Conservation (phyloP, 2,329 filamentous ascomycete genomes). For the Alternaria rosae region DNA sequence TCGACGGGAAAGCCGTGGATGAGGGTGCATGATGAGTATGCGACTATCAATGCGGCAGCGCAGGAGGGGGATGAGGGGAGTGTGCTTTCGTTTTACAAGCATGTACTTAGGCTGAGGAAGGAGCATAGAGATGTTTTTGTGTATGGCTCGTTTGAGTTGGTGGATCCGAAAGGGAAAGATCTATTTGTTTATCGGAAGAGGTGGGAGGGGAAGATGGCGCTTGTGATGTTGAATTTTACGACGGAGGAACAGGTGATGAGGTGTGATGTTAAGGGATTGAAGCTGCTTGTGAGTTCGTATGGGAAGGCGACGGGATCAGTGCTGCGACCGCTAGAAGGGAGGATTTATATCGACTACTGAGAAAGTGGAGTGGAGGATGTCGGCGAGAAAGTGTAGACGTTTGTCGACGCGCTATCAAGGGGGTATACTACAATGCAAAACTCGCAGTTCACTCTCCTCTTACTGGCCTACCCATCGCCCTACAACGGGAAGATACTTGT, state of each 20-base stretch:
- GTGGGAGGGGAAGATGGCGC: slow-evolving; percentile 39
- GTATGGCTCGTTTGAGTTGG: slow-evolving; percentile 68
- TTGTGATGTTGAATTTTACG: slow-evolving; percentile 51
- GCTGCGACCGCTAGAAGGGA: slow-evolving; percentile 48
- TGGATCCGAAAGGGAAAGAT: slow-evolving; percentile 60
- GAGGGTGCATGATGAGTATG: slow-evolving; percentile 69
- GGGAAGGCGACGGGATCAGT: slow-evolving; percentile 24
- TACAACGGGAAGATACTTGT: slow-evolving; percentile 65
- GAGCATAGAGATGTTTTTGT: slow-evolving; percentile 68
- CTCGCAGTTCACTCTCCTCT: not conserved
- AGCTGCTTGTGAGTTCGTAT: slow-evolving; percentile 57
- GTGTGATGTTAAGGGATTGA: slow-evolving; percentile 24
- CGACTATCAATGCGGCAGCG: slow-evolving; percentile 64
- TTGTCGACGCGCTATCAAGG: slow-evolving; percentile 8
- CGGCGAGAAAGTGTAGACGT: not conserved
- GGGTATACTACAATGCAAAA: slow-evolving; percentile 35
- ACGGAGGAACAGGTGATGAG: slow-evolving; percentile 20
- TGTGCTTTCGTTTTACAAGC: slow-evolving; percentile 68
- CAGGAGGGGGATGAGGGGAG: slow-evolving; percentile 60
- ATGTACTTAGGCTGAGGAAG: slow-evolving; percentile 67
- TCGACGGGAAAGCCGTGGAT: slow-evolving; percentile 71
- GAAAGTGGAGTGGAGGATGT: not conserved
- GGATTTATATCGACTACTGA: slow-evolving; percentile 46
- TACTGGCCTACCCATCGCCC: slow-evolving; percentile 57
- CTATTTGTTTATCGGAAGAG: slow-evolving; percentile 60